Evolutionary conservation across 2,329 filamentous ascomycete genomes (phyloP).

Genomic region (Boeremia lycopersici): DNA sequence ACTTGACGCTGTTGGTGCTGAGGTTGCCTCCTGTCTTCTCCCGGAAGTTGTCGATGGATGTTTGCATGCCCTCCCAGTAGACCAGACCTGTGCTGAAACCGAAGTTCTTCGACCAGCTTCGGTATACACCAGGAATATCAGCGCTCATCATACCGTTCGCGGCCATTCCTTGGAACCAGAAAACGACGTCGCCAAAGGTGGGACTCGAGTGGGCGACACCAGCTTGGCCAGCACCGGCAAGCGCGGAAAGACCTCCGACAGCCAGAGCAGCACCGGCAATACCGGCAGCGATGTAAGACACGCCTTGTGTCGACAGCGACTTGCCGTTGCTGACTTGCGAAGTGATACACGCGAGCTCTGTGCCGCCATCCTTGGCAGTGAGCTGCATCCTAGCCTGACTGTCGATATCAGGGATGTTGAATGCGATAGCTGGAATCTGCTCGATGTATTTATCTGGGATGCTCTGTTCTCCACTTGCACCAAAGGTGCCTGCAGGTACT

Average conservation of each 20-base stretch:
- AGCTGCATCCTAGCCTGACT: constrained; percentile 82
- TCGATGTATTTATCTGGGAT: constrained; percentile 75
- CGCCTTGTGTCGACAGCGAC: constrained; percentile 73
- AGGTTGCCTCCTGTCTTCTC: constrained; percentile 82
- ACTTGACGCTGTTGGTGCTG: constrained; percentile 76
- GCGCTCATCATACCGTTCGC: constrained; percentile 97
- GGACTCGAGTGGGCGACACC: constrained; percentile 72
- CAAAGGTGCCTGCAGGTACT: constrained; percentile 78
- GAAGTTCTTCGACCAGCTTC: constrained; percentile 91
- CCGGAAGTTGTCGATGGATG: constrained; percentile 83
- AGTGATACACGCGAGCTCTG: constrained; percentile 79
- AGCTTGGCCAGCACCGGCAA: constrained; percentile 60
- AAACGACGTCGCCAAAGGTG: constrained; percentile 82
- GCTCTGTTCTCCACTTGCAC: constrained; percentile 71
- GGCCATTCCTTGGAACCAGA: constrained; percentile 92
- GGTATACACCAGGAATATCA: constrained; percentile 83
- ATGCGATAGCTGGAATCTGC: constrained; percentile 86
- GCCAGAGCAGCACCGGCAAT: constrained; percentile 83
- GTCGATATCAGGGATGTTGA: constrained; percentile 86
- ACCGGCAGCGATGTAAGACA: constrained; percentile 82
- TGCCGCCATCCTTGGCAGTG: constrained; percentile 62
- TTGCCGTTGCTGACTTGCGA: constrained; percentile 87
- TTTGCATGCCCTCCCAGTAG: constrained; percentile 80
- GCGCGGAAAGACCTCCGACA: constrained; percentile 73
- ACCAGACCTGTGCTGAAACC: constrained; percentile 87